Conservation (phyloP, 495 filamentous ascomycete species). For the Cercophora sp. region DNA sequence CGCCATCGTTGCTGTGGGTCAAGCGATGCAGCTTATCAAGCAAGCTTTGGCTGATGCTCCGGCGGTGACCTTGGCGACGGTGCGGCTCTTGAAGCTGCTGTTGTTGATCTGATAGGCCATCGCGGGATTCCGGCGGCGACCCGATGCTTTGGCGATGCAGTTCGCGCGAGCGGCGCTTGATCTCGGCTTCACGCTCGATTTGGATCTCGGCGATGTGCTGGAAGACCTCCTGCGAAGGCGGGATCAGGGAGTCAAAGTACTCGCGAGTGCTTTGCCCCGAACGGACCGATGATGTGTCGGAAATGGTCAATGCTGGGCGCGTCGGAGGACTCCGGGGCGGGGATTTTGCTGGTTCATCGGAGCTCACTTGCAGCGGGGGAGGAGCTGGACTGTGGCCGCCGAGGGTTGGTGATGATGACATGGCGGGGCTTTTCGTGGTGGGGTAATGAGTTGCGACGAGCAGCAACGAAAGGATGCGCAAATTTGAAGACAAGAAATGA, state of each 20-base stretch:
- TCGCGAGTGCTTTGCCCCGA: slow-evolving; percentile 24
- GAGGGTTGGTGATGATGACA: too few relatives aligned
- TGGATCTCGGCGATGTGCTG: slow-evolving; percentile 41
- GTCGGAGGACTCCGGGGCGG: too few relatives aligned
- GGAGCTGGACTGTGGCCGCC: too few relatives aligned
- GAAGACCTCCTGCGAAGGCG: slow-evolving; percentile 42
- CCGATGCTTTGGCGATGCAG: slow-evolving; percentile 20
- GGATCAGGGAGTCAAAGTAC: slow-evolving; percentile 47
- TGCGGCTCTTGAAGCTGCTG: neutral
- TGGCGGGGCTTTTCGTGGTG: too few relatives aligned
- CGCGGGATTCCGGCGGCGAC: neutral
- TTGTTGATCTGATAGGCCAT: neutral
- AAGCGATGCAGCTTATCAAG: slow-evolving; percentile 7
- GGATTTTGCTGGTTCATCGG: neutral
- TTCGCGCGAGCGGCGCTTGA: slow-evolving; percentile 30
- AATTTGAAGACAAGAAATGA: neutral
- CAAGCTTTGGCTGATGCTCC: neutral
- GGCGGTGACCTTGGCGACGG: slow-evolving; percentile 3
- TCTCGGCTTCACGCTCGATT: slow-evolving; percentile 43
- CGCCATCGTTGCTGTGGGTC: slow-evolving; percentile 9
- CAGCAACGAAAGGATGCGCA: too few relatives aligned
- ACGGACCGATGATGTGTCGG: neutral
- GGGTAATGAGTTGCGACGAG: too few relatives aligned
- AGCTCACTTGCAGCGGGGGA: neutral
- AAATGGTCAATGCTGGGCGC: neutral